Percentiles rank a stretch among this genome's conserved stretches.
Conservation (phyloP, 345 rosid genomes). For the Euclidium syriacum region DNA sequence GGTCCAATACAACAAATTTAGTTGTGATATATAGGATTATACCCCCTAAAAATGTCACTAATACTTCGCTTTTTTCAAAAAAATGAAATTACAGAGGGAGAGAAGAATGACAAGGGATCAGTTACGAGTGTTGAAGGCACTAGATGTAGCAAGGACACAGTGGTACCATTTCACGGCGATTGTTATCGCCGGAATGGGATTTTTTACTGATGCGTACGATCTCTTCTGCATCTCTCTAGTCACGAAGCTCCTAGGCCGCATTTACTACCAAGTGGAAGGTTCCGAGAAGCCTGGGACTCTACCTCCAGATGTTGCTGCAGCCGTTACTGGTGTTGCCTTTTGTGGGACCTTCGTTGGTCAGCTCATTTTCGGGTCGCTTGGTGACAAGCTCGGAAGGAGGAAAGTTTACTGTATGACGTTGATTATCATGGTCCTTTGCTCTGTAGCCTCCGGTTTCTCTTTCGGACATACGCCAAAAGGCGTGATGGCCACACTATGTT, state of each 20-base stretch:
- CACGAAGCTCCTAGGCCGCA: no score
- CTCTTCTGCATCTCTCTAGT: no score
- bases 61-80: not conserved
- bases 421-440: not conserved
- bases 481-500: not conserved
- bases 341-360: slow-evolving; percentile 13
- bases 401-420: slow-evolving; percentile 39
- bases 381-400: no score
- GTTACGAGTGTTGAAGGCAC: slow-evolving; percentile 36
- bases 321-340: slow-evolving; percentile 27
- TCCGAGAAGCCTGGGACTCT: slow-evolving; percentile 16
- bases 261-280: slow-evolving; percentile 22
- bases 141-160: not conserved
- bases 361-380: slow-evolving; percentile 18
- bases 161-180: no score
- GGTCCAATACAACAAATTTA: not conserved
- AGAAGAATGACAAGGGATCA: slow-evolving; percentile 34
- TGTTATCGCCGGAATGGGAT: no score
- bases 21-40: not conserved
- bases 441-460: not conserved
- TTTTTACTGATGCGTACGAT: no score
- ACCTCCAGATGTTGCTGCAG: slow-evolving; percentile 25
- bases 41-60: not conserved
- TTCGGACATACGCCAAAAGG: not conserved
- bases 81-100: not conserved